phyloP scores from a whole-genome alignment of 805 yeast genomes.

The Ogataea philodendri region DNA sequence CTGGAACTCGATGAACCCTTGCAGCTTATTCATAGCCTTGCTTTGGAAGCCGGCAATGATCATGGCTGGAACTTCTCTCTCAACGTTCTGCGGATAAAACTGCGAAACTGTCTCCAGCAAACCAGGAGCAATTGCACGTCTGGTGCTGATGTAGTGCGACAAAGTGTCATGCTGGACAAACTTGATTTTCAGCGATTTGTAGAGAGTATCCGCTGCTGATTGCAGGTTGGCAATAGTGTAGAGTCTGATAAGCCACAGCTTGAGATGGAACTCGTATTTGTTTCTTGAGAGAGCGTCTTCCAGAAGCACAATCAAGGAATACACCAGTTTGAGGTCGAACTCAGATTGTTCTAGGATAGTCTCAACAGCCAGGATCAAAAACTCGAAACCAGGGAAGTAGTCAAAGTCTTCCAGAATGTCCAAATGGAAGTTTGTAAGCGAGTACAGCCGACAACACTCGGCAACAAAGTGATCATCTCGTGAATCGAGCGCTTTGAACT shows the following conservation, averaged over 20 bases:
- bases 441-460: conserved; percentile 40
- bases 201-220: conserved; percentile 49
- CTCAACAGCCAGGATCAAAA: conserved; percentile 55
- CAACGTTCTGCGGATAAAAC: conserved; percentile 52
- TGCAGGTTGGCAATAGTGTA: conserved; percentile 59
- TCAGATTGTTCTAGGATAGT: conserved; percentile 22
- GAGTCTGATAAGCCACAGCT: conserved; percentile 67
- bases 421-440: conserved; percentile 37
- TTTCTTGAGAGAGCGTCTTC: conserved; percentile 56
- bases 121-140: conserved; percentile 38
- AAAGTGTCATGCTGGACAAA: conserved; percentile 75
- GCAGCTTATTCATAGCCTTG: conserved; percentile 61
- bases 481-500: conserved; percentile 40
- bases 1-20: conserved; percentile 63
- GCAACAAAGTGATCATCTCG: conserved; percentile 25
- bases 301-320: conserved; percentile 51
- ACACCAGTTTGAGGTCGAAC: conserved; percentile 23
- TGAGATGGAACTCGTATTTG: conserved; percentile 67
- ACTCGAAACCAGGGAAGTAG: conserved; percentile 66
- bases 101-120: conserved; percentile 38
- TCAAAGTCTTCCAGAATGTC: conserved; percentile 54
- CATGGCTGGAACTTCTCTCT: conserved; percentile 48
- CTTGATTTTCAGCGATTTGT: conserved; percentile 57
- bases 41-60: conserved; percentile 54
- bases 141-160: conserved; percentile 49